phyloP scores from a whole-genome alignment of 306 rosid genomes.

The apple (Malus domestica) region ASM211411v1 NC_041803.1:43934001-43934500 shows the following conservation, averaged over 20 bases:
- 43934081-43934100: background rate
- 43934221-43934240: conserved; percentile 56
- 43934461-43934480: no score
- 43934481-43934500: no score
- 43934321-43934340: conserved; percentile 78
- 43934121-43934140: conserved; percentile 47
- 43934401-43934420: conserved; percentile 65
- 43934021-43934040: background rate
- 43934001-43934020: background rate
- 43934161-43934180: conserved; percentile 78
- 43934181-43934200: conserved; percentile 86
- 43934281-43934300: conserved; percentile 67
- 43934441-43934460: no score
- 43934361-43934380: conserved; percentile 93
- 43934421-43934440: no score
- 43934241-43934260: conserved; percentile 62
- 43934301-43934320: conserved; percentile 73
- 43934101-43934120: conserved; percentile 63
- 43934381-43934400: conserved; percentile 98
- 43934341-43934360: conserved; percentile 99
- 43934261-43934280: conserved; percentile 56
- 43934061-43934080: background rate
- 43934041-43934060: background rate
- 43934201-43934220: conserved; percentile 68
- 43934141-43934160: conserved; percentile 18